Base-by-base conservation (phyloP, 164 flowering plant species). In the Hamamelis virginiana region DNA sequence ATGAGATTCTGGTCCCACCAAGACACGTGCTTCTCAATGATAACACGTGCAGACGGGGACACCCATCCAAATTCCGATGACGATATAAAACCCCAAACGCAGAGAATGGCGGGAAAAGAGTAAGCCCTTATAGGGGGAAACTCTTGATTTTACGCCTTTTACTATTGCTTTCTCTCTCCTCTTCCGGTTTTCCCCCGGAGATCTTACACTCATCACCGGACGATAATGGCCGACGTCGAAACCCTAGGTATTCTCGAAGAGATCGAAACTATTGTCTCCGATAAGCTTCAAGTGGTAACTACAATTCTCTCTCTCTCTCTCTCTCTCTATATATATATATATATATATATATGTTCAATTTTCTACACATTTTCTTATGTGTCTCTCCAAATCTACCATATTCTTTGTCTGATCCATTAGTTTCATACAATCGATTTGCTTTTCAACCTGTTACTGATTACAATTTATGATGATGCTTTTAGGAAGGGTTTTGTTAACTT, bases 241-340 rank as follows among this genome's bases (percentile, higher is more conserved):
- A 78, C 87, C 79, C 78, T 81, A 64, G 87, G 80, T 13, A 76
- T 88, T 6, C 80, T 83, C 26, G 84, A 86, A 27, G 85, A 88
- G 67, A 80, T 88, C 62, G 76, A 79, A 58, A 26, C 84, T 45
- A 82, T 88, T 60, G 85, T 88, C 67, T 83, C 84, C 70, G 92
- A 86, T 72, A 73, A 74, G 26, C 87, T 84, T 66, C 90, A 88
- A 88, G 88, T 88, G 90, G 92, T 88, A 84, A 27, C 46, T n/a
- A 5, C 33, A 10, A 23, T 5, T 33, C 48, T 26, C 66, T 69
- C 63, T 26, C 58, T 41, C 67, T 52, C 59, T 57, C 50, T 47
- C 51, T 50, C 70, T 25, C 21, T 21, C 16, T 8, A 1, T 64
- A 22, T n/a, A n/a, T n/a, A n/a, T n/a, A n/a, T n/a, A n/a, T n/a